A percentile compares a stretch with the other conserved stretches of the same genome.
Evolutionary conservation across 495 filamentous ascomycete genomes (phyloP).

Genomic region (Monascus purpureus): DNA sequence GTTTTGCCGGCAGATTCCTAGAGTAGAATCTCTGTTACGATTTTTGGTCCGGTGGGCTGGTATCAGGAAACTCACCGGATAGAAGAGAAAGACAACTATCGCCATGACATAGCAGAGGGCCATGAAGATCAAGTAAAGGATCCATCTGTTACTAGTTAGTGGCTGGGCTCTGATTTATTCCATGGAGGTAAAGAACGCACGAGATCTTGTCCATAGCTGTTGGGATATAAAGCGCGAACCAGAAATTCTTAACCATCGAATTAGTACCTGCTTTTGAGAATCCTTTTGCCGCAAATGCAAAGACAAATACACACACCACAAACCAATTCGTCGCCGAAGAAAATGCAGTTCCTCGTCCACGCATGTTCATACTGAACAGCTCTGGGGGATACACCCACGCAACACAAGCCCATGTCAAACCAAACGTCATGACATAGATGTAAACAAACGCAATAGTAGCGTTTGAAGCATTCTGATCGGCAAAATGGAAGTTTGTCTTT

Average conservation of each 20-base stretch:
- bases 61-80: constrained; percentile 7
- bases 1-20: constrained; percentile 12
- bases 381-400: constrained; percentile 12
- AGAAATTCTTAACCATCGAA: no score
- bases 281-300: background rate
- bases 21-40: background rate
- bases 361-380: constrained; percentile 7
- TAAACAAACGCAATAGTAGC: constrained; percentile 12
- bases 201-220: constrained; percentile 12
- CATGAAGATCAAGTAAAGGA: constrained; percentile 15
- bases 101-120: constrained; percentile 7
- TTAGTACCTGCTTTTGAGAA: background rate
- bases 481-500: constrained; percentile 14
- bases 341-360: constrained; percentile 9
- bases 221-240: constrained; percentile 16
- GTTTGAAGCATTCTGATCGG: constrained; percentile 4
- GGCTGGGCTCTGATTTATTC: background rate
- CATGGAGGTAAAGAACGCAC: constrained; percentile 4
- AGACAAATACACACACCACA: constrained; percentile 10
- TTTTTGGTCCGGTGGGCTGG: no score
- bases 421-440: constrained; percentile 9
- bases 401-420: constrained; percentile 9
- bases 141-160: constrained; percentile 4
- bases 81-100: constrained; percentile 9
- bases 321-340: constrained; percentile 13